phyloP scores from a whole-genome alignment of 805 yeast species.

The Clavispora santaluciae region DNA sequence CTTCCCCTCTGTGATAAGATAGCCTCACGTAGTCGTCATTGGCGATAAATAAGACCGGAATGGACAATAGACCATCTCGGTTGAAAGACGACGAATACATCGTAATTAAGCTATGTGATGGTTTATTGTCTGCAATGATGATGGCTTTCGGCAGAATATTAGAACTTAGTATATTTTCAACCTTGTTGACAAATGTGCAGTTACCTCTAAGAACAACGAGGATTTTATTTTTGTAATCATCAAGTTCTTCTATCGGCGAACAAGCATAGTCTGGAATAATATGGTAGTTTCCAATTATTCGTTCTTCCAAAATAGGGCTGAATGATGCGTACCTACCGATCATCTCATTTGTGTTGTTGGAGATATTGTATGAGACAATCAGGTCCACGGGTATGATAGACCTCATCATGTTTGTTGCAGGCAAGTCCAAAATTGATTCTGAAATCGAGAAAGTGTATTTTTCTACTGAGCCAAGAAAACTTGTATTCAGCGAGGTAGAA shows the following conservation, averaged over 20 bases:
- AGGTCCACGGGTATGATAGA: slow-evolving; percentile 41
- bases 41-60: slow-evolving; percentile 52
- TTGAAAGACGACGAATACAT: slow-evolving; percentile 49
- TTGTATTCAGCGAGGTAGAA: background rate
- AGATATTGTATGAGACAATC: slow-evolving; percentile 24
- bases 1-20: slow-evolving; percentile 7
- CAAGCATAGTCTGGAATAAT: slow-evolving; percentile 31
- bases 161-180: slow-evolving; percentile 36
- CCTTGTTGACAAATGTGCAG: slow-evolving; percentile 53
- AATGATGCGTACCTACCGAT: slow-evolving; percentile 39
- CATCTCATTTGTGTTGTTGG: slow-evolving; percentile 18
- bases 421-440: slow-evolving; percentile 4
- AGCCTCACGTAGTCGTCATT: slow-evolving; percentile 32
- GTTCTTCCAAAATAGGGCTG: slow-evolving; percentile 28
- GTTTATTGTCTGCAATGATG: slow-evolving; percentile 52
- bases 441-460: background rate
- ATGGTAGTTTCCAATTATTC: slow-evolving; percentile 21
- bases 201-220: slow-evolving; percentile 37
- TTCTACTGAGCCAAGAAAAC: background rate
- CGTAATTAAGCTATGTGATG: slow-evolving; percentile 43
- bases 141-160: slow-evolving; percentile 41
- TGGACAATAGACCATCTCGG: slow-evolving; percentile 28
- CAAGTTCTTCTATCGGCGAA: slow-evolving; percentile 9
- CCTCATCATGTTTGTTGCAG: slow-evolving; percentile 24
- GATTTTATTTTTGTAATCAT: slow-evolving; percentile 20